Evolutionary conservation across 306 rosid species (phyloP).

Genomic region (Quercus agrifolia): DNA sequence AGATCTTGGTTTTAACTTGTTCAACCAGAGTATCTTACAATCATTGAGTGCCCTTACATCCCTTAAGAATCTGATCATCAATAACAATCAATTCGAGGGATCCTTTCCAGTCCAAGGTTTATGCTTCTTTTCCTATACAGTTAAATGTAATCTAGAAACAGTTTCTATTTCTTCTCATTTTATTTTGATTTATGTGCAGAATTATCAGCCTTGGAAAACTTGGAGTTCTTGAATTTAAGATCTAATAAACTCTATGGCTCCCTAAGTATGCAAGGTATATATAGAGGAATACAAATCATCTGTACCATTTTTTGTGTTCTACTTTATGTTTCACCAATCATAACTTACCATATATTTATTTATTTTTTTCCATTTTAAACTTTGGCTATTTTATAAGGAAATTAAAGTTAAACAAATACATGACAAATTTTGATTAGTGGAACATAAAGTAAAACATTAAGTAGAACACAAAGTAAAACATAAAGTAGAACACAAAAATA

Average conservation of each 20-base stretch:
- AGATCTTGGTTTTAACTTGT: background rate
- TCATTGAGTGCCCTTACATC: background rate
- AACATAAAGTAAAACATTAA: too few species aligned
- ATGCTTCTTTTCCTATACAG: background rate
- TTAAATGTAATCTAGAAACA: too few species aligned
- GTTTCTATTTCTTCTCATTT: background rate
- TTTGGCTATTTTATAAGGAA: too few species aligned
- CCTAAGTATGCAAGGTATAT: slow-evolving; percentile 4
- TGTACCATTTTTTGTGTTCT: too few species aligned
- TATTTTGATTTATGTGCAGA: background rate
- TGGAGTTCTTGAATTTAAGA: slow-evolving; percentile 14
- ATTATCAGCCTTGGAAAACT: slow-evolving; percentile 3
- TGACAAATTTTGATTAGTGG: too few species aligned
- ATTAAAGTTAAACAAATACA: too few species aligned
- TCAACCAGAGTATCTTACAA: background rate
- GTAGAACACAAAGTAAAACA: too few species aligned
- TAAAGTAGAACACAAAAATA: too few species aligned
- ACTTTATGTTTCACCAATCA: too few species aligned
- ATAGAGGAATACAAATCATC: background rate
- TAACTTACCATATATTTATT: too few species aligned
- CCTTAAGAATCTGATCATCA: background rate
- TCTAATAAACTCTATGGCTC: background rate
- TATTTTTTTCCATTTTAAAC: too few species aligned
- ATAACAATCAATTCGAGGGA: background rate
- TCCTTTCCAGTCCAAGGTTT: slow-evolving; percentile 5